These are phyloP conservation scores for Tetragonia tetragonoides DNA, from an alignment of 148 eudicot genomes.

Conservation along the genomic window DNA sequence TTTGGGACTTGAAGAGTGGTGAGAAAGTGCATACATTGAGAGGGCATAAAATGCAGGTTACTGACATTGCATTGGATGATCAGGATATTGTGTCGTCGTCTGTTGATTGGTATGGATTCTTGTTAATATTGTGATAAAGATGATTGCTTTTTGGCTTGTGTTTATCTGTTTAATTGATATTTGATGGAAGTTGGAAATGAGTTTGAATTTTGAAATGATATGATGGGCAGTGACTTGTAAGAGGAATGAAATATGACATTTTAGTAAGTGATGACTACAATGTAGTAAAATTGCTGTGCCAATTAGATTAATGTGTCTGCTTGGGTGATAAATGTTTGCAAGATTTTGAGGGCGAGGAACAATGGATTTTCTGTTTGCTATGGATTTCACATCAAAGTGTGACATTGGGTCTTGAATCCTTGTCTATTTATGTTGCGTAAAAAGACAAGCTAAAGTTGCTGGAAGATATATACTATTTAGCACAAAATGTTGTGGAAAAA, in stretches of 20 bases:
- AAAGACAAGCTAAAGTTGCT: not conserved
- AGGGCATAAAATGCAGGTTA: slow-evolving; percentile 83
- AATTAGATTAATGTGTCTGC: not conserved
- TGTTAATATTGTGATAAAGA: not conserved
- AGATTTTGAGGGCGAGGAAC: not conserved
- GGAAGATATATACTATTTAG: too few relatives aligned
- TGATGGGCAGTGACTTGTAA: not conserved
- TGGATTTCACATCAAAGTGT: not conserved
- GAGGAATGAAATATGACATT: not conserved
- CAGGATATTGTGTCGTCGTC: slow-evolving; percentile 70
- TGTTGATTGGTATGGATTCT: slow-evolving; percentile 60
- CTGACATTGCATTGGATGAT: slow-evolving; percentile 77
- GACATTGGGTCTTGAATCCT: not conserved
- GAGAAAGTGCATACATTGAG: slow-evolving; percentile 55
- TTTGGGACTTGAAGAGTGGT: slow-evolving; percentile 77
- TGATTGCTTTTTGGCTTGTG: not conserved
- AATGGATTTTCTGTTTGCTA: not conserved
- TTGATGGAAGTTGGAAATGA: not conserved
- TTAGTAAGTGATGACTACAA: not conserved
- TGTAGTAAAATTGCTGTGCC: not conserved
- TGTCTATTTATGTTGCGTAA: not conserved
- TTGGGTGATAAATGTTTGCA: not conserved
- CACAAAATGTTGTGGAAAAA: too few relatives aligned
- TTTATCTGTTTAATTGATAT: not conserved
- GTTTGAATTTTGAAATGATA: not conserved